Conservation (phyloP, 768 basidiomycete genomes). For the Termitomyces sp. region DNA sequence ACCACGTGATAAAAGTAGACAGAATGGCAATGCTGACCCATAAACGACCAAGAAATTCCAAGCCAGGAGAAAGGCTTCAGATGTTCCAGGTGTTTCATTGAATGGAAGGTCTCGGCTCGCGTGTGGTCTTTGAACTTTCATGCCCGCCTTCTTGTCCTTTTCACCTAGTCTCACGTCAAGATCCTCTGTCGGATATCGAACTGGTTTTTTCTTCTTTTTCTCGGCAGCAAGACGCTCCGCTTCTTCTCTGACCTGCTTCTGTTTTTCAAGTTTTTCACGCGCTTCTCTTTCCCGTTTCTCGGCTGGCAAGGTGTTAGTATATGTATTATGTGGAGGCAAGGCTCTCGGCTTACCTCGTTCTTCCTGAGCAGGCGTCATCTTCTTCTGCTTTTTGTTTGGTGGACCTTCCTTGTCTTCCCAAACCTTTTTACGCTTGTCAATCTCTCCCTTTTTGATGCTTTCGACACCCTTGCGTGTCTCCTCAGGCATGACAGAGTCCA, state of each 20-base stretch:
- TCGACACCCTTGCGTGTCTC: constrained; percentile 78
- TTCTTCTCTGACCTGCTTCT: constrained; percentile 63
- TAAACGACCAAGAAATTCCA: constrained; percentile 96
- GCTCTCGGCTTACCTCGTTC: constrained; percentile 53
- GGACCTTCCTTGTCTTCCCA: constrained; percentile 88
- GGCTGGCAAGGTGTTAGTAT: constrained; percentile 27
- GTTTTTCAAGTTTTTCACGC: constrained; percentile 64
- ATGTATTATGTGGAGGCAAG: constrained; percentile 14
- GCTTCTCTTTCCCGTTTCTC: constrained; percentile 70
- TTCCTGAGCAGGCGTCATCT: constrained; percentile 67
- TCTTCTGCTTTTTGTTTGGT: constrained; percentile 79
- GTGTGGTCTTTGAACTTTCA: constrained; percentile 61
- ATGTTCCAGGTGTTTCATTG: constrained; percentile 55
- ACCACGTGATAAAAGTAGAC: neutral
- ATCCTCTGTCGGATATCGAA: constrained; percentile 93
- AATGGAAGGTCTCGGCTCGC: constrained; percentile 70
- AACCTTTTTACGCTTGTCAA: constrained; percentile 88
- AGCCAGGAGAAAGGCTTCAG: constrained; percentile 84
- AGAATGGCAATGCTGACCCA: constrained; percentile 55
- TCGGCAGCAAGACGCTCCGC: constrained; percentile 68
- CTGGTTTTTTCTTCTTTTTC: constrained; percentile 84
- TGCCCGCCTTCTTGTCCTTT: constrained; percentile 79
- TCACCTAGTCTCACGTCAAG: constrained; percentile 77
- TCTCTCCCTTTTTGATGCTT: constrained; percentile 79
- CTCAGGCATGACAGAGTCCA: constrained; percentile 83